These are phyloP conservation scores for Gentiana macrophylla DNA, from an alignment of 257 asterid genomes.

Conservation along the genomic window DNA sequence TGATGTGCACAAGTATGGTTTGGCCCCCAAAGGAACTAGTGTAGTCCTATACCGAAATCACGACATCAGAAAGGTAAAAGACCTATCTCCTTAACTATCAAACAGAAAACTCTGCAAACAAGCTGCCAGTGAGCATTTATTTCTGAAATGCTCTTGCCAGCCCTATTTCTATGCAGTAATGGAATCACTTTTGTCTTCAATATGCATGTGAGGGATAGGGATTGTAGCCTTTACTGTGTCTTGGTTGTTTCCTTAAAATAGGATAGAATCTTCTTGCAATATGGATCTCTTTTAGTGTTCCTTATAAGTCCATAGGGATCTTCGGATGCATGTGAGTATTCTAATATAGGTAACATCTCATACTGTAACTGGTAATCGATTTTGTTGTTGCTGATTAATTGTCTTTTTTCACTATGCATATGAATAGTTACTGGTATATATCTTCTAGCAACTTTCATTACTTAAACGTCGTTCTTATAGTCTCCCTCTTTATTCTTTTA, in stretches of 20 bases:
- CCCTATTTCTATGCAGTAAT: too few relatives aligned
- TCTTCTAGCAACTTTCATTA: too few relatives aligned
- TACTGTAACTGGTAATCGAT: too few relatives aligned
- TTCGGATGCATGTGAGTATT: background rate
- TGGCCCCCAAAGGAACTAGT: constrained; percentile 99
- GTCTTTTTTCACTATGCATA: too few relatives aligned
- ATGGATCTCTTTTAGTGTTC: background rate
- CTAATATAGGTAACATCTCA: background rate
- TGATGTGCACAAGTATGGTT: constrained; percentile 97
- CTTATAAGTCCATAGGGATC: background rate
- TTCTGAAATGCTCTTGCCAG: background rate
- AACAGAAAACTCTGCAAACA: background rate
- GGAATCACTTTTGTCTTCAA: background rate
- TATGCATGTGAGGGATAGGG: background rate
- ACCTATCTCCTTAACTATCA: background rate
- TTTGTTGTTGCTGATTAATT: too few relatives aligned
- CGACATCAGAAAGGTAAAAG: constrained; percentile 72
- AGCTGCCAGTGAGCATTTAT: background rate
- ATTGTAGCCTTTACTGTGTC: background rate
- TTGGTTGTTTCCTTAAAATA: background rate
- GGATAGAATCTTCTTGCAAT: background rate
- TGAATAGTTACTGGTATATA: too few relatives aligned
- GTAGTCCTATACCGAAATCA: constrained; percentile 79
- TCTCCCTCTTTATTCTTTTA: constrained; percentile 1
- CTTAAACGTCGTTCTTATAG: too few relatives aligned